These are phyloP conservation scores for Capsicum baccatum DNA, from an alignment of 257 asterid genomes.

Conservation along the genomic window DNA sequence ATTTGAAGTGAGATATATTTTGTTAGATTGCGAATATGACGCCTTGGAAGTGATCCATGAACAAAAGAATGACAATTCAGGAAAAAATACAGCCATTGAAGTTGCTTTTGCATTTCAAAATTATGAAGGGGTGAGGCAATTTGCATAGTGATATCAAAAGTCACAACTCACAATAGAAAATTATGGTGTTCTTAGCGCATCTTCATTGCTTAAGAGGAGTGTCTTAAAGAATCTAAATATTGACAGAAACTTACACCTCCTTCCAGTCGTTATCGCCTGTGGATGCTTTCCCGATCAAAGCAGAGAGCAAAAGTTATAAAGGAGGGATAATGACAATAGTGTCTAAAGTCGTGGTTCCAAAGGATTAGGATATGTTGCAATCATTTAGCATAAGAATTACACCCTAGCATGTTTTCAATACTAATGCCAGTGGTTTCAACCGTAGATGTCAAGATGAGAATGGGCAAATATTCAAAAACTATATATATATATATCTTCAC, in stretches of 20 bases:
- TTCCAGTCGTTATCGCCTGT: constrained; percentile 81
- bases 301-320: constrained; percentile 60
- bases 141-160: constrained; percentile 58
- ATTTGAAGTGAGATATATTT: too few species aligned
- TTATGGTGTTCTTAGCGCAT: constrained; percentile 80
- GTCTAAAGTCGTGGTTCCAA: constrained; percentile 56
- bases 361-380: constrained; percentile 60
- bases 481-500: constrained; percentile 68
- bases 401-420: constrained; percentile 79
- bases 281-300: constrained; percentile 69
- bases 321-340: constrained; percentile 82
- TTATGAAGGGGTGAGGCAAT: constrained; percentile 45
- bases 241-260: constrained; percentile 71
- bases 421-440: constrained; percentile 80
- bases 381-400: constrained; percentile 77
- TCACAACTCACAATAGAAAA: constrained; percentile 48
- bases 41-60: constrained; percentile 50
- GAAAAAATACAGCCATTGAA: constrained; percentile 34
- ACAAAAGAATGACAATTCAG: constrained; percentile 16
- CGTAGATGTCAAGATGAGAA: constrained; percentile 55
- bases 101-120: constrained; percentile 52
- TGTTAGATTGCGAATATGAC: constrained; percentile 42
- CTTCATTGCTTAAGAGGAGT: constrained; percentile 58
- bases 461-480: too few species aligned
- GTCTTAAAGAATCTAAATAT: constrained; percentile 72